These are phyloP conservation scores for Phytopythium ostracodes DNA, from an alignment of 352 stramenopile species.

Conservation along the genomic window DNA sequence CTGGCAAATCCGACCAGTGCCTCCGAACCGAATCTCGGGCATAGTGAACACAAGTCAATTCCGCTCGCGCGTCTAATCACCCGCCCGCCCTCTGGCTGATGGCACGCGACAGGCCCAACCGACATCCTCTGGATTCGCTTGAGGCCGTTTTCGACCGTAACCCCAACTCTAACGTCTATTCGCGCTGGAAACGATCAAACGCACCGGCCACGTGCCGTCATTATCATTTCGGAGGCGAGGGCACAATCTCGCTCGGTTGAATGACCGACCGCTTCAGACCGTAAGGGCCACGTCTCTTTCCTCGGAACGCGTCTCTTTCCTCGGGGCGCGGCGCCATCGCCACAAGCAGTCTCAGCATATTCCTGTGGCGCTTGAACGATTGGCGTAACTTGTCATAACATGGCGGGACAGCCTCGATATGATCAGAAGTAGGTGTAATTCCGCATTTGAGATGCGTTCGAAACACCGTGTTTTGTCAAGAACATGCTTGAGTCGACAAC, in stretches of 20 bases:
- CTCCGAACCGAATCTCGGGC: too few species aligned
- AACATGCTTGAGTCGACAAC: neutral
- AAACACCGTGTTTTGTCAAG: neutral
- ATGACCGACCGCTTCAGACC: neutral
- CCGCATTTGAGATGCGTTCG: neutral
- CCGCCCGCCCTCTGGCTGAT: neutral
- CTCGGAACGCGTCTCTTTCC: neutral
- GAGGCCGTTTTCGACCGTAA: neutral
- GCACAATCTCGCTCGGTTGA: neutral
- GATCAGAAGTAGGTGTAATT: neutral
- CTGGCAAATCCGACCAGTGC: too few species aligned
- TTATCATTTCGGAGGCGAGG: neutral
- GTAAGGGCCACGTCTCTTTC: neutral
- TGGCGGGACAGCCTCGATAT: too few species aligned
- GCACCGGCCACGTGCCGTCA: neutral
- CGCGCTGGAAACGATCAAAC: neutral
- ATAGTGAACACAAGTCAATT: too few species aligned
- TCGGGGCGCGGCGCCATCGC: neutral
- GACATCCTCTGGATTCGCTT: neutral
- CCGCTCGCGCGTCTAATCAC: neutral
- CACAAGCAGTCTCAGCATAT: neutral
- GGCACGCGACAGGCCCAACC: neutral
- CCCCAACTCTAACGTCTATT: neutral
- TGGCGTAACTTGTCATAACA: too few species aligned
- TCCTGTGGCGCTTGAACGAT: neutral